Evolutionary conservation across 2,329 filamentous ascomycete species (phyloP), one percentile per base, ranked within the genome.

Genomic region (Colletotrichum chrysophilum): DNA sequence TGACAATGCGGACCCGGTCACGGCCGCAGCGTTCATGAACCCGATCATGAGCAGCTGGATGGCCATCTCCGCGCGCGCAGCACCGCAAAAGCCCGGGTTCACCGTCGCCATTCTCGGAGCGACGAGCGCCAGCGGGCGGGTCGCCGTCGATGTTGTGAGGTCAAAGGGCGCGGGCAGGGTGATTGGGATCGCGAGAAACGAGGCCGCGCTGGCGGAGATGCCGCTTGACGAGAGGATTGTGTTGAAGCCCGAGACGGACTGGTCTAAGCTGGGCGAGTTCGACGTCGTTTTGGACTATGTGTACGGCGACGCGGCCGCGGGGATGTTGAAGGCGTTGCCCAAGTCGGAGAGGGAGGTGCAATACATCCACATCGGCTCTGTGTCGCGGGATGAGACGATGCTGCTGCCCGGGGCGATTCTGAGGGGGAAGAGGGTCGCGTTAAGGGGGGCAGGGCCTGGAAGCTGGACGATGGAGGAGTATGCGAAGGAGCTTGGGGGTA

Each of bases 241-340:
- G 43, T 82, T 91, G 12, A 78, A 84, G 1, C 78, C 80, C 4
- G 83, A 88, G 48, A 85, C 84, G 2, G 89, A 91, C 76, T 90
- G 89, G 76, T 84, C 85, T 3, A 80, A 81, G 10, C 82, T 88
- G 0, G 86, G 84, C 3, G 85, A 87, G 43, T 87, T 87, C 36
- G 89, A 92, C 76, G 84, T 92, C 4, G 85, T 92, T 5, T 82
- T 92, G 2, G 90, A 92, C 78, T 92, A 91, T 78, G 82, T 92
- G 9, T 91, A 89, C 80, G 90, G 90, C 0, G 82, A 85, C 1
- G 83, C 86, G 18, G 81, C 86, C 0, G 78, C 84, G 13, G 84
- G 85, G 7, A 80, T 88, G 12, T 82, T 91, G 9, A 78, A 80
- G 7, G 84, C 84, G 5, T 79, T 90, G 21, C 70, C 73, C 32